These are phyloP conservation scores for Naganishia sp. DNA, from an alignment of 1,284 basidiomycete species.

Conservation along the genomic window DNA sequence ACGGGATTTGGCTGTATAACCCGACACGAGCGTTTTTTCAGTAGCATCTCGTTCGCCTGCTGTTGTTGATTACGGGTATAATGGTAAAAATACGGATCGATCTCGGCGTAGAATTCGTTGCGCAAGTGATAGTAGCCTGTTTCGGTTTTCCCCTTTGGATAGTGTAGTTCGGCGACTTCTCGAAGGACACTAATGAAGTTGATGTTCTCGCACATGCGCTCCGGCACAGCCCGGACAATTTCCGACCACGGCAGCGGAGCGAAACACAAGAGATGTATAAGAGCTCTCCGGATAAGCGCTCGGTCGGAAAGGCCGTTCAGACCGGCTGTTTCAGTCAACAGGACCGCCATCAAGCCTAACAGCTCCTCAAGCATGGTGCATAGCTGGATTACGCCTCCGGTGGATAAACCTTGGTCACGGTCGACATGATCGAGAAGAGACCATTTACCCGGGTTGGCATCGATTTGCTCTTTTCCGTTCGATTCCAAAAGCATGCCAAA, in stretches of 20 bases:
- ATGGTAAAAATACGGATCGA: conserved; percentile 95
- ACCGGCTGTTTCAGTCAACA: conserved; percentile 78
- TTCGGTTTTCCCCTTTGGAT: conserved; percentile 67
- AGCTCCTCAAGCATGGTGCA: conserved; percentile 72
- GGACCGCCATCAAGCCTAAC: conserved; percentile 80
- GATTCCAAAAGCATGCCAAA: conserved; percentile 70
- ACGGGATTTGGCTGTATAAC: conserved; percentile 74
- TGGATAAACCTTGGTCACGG: conserved; percentile 23
- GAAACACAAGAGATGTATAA: conserved; percentile 87
- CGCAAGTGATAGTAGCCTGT: conserved; percentile 85
- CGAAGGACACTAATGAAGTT: conserved; percentile 78
- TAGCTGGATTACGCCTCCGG: conserved; percentile 58
- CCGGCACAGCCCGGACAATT: conserved; percentile 85
- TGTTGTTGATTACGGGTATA: conserved; percentile 94
- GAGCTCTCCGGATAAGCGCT: conserved; percentile 73
- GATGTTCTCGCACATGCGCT: conserved; percentile 81
- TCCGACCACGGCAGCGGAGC: conserved; percentile 89
- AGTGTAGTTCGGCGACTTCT: conserved; percentile 78
- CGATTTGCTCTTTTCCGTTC: conserved; percentile 2
- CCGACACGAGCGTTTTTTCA: conserved; percentile 64
- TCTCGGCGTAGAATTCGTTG: conserved; percentile 77
- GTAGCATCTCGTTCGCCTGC: conserved; percentile 81
- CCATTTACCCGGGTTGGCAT: conserved; percentile 23
- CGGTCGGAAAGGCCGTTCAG: conserved; percentile 71
- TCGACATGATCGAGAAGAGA: conserved; percentile 23